Conservation (phyloP, 2,329 filamentous ascomycete species). For the Massarina eburnea region DNA sequence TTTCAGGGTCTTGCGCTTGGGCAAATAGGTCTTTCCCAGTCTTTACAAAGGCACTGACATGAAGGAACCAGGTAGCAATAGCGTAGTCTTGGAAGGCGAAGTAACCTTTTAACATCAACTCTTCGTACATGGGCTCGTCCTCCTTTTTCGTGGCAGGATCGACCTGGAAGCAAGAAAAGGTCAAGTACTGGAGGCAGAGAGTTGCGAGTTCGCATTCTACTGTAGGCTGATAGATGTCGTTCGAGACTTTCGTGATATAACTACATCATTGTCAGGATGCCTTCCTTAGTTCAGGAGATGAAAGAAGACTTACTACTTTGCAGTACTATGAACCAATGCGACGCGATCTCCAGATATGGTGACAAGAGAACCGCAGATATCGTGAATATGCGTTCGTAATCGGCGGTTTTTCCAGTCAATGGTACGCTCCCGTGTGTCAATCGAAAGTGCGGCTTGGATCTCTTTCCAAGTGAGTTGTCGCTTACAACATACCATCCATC, state of each 20-base stretch:
- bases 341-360: conserved; percentile 1
- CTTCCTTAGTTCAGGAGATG: neutral
- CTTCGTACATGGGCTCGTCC: conserved; percentile 12
- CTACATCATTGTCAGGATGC: conserved; percentile 11
- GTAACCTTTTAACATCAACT: conserved; percentile 17
- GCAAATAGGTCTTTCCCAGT: conserved; percentile 18
- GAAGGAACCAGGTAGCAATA: conserved; percentile 32
- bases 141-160: conserved; percentile 2
- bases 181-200: conserved; percentile 29
- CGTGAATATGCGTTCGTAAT: conserved; percentile 24
- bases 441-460: conserved; percentile 28
- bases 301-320: conserved; percentile 16
- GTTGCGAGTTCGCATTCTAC: conserved; percentile 28
- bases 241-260: conserved; percentile 19
- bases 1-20: conserved; percentile 5
- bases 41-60: conserved; percentile 29
- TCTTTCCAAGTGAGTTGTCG: conserved; percentile 28
- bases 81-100: conserved; percentile 35
- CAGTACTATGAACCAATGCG: conserved; percentile 12
- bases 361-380: conserved; percentile 28
- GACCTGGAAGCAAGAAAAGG: conserved; percentile 21
- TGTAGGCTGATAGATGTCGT: conserved; percentile 21
- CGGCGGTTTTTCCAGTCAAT: conserved; percentile 23
- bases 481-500: conserved; percentile 33
- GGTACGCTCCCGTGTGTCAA: conserved; percentile 16